These are phyloP conservation scores for Rosa multiflora DNA, from an alignment of 306 rosid genomes.

Conservation along the genomic window DNA sequence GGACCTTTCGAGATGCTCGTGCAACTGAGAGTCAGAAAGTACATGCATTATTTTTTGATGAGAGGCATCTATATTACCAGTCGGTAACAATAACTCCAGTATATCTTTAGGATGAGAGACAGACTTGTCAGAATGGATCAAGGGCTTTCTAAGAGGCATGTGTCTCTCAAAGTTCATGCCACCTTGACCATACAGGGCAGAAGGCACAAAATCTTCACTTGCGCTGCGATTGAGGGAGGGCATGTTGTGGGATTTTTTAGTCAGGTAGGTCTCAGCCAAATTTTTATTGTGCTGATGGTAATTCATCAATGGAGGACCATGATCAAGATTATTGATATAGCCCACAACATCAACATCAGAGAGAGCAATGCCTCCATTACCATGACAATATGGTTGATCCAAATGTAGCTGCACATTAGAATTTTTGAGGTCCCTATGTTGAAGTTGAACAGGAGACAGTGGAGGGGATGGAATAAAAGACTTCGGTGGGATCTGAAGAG, in stretches of 20 bases:
- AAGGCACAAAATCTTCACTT: slow-evolving; percentile 46
- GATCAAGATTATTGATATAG: slow-evolving; percentile 39
- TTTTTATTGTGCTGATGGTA: slow-evolving; percentile 44
- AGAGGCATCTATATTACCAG: slow-evolving; percentile 38
- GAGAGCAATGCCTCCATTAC: slow-evolving; percentile 44
- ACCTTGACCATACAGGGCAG: slow-evolving; percentile 36
- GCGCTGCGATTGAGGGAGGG: slow-evolving; percentile 42
- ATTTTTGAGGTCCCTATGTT: slow-evolving; percentile 46
- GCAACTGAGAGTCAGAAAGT: slow-evolving; percentile 54
- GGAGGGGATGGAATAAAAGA: slow-evolving; percentile 49
- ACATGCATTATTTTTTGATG: slow-evolving; percentile 46
- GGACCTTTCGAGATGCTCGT: slow-evolving; percentile 40
- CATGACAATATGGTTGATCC: slow-evolving; percentile 41
- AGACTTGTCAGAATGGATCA: slow-evolving; percentile 33
- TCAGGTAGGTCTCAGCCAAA: slow-evolving; percentile 34
- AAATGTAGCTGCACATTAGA: slow-evolving; percentile 32
- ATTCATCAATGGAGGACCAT: slow-evolving; percentile 43
- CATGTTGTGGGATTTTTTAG: slow-evolving; percentile 32
- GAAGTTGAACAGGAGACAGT: slow-evolving; percentile 36
- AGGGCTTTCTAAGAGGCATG: slow-evolving; percentile 38
- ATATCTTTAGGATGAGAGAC: slow-evolving; percentile 35
- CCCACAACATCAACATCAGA: slow-evolving; percentile 50
- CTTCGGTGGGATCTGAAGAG: slow-evolving; percentile 45
- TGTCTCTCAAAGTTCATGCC: slow-evolving; percentile 37
- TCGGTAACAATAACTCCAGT: slow-evolving; percentile 29